Evolutionary conservation across 163 green algal species (phyloP).

Genomic region (Trebouxia gelatinosa): DNA sequence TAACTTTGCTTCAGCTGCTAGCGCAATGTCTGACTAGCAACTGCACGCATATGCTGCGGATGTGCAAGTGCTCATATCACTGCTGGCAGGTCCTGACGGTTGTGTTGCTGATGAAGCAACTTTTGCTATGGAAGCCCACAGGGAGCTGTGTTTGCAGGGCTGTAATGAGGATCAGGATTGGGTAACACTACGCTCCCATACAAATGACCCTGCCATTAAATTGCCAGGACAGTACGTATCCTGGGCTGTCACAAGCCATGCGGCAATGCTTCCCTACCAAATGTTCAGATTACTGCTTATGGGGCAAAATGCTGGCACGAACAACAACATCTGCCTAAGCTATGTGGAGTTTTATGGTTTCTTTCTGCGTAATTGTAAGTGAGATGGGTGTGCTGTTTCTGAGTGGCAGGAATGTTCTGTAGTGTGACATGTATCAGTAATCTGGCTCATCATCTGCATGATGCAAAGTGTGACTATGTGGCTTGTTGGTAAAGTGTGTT

Average conservation of each 20-base stretch:
- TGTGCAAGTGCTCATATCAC: not conserved
- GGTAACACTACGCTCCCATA: constrained; percentile 67
- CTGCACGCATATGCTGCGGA: not conserved
- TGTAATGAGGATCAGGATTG: constrained; percentile 64
- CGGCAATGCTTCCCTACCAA: constrained; percentile 63
- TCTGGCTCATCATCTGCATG: too few species aligned
- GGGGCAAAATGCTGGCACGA: constrained; percentile 46
- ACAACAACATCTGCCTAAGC: constrained; percentile 63
- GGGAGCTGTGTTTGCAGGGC: constrained; percentile 44
- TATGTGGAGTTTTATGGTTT: constrained; percentile 85
- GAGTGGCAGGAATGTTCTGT: too few species aligned
- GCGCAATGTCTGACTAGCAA: not conserved
- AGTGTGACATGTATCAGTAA: too few species aligned
- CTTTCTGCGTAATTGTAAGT: too few species aligned
- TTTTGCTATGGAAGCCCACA: not conserved
- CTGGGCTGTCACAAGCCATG: constrained; percentile 73
- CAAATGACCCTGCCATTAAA: constrained; percentile 61
- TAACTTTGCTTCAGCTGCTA: not conserved
- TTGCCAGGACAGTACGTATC: constrained; percentile 78
- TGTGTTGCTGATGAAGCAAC: not conserved
- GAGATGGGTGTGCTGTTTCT: too few species aligned
- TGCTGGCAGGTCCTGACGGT: not conserved
- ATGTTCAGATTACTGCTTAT: constrained; percentile 73
- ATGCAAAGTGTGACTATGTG: too few species aligned
- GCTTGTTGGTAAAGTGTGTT: too few species aligned